phyloP scores from a whole-genome alignment of 177 flowering plant genomes.

The Vitis hybrid region DNA sequence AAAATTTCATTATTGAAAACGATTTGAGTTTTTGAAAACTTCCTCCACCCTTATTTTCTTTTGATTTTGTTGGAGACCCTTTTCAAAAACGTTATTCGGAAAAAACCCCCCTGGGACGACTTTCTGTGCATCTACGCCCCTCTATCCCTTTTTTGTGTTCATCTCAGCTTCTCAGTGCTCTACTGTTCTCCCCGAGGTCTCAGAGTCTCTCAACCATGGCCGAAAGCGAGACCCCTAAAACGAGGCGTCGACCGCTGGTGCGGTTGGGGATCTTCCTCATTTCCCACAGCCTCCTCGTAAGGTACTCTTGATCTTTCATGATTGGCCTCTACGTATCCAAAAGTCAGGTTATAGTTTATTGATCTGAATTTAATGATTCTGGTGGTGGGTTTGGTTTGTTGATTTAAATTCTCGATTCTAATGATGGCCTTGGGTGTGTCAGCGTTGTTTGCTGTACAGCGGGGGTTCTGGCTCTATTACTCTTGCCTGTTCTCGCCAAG shows the following conservation, averaged over 20 bases:
- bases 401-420: background rate
- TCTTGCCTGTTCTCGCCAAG: constrained; percentile 90
- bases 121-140: too few species aligned
- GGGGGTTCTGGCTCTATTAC: constrained; percentile 67
- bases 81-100: too few species aligned
- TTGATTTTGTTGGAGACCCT: too few species aligned
- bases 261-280: constrained; percentile 71
- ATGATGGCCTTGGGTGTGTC: constrained; percentile 8
- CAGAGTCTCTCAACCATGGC: constrained; percentile 19
- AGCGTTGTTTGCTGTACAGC: constrained; percentile 70
- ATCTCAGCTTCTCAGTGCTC: too few species aligned
- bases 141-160: too few species aligned
- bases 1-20: too few species aligned
- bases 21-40: too few species aligned
- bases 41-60: too few species aligned
- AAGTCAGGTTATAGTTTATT: background rate
- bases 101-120: too few species aligned
- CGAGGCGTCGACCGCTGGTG: constrained; percentile 61
- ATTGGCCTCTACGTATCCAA: background rate
- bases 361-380: background rate
- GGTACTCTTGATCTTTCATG: constrained; percentile 36
- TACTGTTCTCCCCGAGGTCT: too few species aligned
- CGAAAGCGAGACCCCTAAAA: constrained; percentile 24
- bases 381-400: background rate
- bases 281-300: constrained; percentile 65